Evolutionary conservation across 148 eudicot species (phyloP).

Genomic region (Vaccinium macrocarpon): DNA sequence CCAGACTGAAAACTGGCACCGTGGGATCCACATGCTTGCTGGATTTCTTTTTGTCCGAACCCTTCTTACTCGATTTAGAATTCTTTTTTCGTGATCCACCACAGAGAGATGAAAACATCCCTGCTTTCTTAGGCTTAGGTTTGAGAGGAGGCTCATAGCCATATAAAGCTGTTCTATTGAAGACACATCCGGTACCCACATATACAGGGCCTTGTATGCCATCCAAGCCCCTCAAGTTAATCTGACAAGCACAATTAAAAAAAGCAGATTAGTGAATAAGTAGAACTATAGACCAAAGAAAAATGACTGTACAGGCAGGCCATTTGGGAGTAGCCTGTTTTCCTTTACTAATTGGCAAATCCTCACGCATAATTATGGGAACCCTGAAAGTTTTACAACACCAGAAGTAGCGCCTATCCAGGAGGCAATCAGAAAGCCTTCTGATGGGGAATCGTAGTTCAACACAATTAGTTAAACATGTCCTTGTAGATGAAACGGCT

Average conservation of each 20-base stretch:
- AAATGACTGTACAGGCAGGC: background rate
- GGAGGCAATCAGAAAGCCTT: background rate
- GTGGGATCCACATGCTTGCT: conserved; percentile 68
- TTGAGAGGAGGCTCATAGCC: conserved; percentile 88
- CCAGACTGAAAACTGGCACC: conserved; percentile 69
- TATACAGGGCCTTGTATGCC: conserved; percentile 95
- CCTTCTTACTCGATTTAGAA: conserved; percentile 64
- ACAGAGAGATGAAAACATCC: conserved; percentile 51
- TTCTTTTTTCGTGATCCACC: conserved; percentile 56
- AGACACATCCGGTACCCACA: conserved; percentile 90
- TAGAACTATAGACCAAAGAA: background rate
- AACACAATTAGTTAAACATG: background rate
- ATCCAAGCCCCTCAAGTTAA: conserved; percentile 91
- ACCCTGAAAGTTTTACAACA: background rate
- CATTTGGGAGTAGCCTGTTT: conserved; percentile 7
- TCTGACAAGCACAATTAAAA: conserved; percentile 34
- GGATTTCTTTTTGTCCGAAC: conserved; percentile 69
- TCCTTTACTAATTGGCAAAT: background rate
- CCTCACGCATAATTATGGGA: background rate
- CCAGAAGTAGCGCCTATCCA: background rate
- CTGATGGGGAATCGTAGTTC: background rate
- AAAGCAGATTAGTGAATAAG: background rate
- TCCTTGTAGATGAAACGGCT: no score
- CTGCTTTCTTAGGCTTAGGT: conserved; percentile 60
- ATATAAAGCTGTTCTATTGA: conserved; percentile 83